Evolutionary conservation across 805 yeast genomes (phyloP).

Genomic region (Dipodascus geniculatus): DNA sequence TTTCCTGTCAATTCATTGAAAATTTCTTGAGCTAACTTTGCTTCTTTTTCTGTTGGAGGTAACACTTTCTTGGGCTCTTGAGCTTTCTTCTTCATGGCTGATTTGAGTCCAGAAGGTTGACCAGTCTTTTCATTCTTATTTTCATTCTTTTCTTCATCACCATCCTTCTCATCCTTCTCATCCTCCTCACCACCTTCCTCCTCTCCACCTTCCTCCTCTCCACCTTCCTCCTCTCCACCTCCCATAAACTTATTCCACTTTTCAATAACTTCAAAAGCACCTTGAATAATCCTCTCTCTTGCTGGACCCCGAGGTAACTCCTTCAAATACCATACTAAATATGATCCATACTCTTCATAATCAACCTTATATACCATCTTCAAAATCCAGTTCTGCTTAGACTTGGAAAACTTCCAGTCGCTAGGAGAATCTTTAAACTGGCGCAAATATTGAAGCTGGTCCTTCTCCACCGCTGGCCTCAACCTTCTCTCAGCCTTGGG

Average conservation of each 20-base stretch:
- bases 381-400: constrained; percentile 77
- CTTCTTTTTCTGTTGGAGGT: constrained; percentile 3
- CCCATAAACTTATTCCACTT: constrained; percentile 45
- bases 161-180: constrained; percentile 5
- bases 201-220: constrained; percentile 11
- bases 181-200: constrained; percentile 7
- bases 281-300: constrained; percentile 41
- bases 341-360: constrained; percentile 40
- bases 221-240: constrained; percentile 15
- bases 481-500: constrained; percentile 49
- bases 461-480: constrained; percentile 61
- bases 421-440: constrained; percentile 43
- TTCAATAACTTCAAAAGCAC: constrained; percentile 34
- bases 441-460: constrained; percentile 55
- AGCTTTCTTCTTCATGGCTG: constrained; percentile 3
- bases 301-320: constrained; percentile 63
- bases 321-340: constrained; percentile 37
- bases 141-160: constrained; percentile 1
- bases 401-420: constrained; percentile 77
- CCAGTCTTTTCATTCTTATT: constrained; percentile 4
- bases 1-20: constrained; percentile 4
- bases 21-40: constrained; percentile 2
- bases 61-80: constrained; percentile 3
- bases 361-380: constrained; percentile 40
- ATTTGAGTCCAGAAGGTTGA: not conserved